Evolutionary conservation across 2,329 filamentous ascomycete species (phyloP).

Genomic region (Fusarium drepaniforme): DNA sequence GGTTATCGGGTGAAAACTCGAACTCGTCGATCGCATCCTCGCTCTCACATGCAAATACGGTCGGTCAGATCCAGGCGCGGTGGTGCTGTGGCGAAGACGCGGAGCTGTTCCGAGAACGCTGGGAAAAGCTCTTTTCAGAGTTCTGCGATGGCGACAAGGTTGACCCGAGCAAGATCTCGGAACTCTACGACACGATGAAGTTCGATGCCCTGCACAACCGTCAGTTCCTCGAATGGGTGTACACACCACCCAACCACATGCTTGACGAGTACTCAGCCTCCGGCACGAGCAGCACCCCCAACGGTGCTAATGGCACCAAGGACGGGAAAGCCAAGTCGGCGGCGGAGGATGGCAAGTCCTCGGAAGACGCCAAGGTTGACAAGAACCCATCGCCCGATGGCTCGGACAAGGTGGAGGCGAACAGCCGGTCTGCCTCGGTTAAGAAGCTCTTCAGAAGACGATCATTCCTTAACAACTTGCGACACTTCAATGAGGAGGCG

Average conservation of each 20-base stretch:
- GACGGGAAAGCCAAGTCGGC: constrained; percentile 57
- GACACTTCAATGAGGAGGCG: constrained; percentile 66
- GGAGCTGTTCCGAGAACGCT: constrained; percentile 93
- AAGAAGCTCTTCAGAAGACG: constrained; percentile 69
- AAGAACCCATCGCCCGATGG: constrained; percentile 48
- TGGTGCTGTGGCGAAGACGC: constrained; percentile 98
- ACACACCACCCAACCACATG: constrained; percentile 86
- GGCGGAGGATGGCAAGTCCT: constrained; percentile 54
- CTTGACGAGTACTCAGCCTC: constrained; percentile 72
- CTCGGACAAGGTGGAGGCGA: constrained; percentile 56
- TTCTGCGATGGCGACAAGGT: constrained; percentile 98
- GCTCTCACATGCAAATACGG: constrained; percentile 70
- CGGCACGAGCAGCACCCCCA: constrained; percentile 45
- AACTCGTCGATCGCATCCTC: constrained; percentile 60
- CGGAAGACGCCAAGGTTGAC: constrained; percentile 53
- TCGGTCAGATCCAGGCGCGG: constrained; percentile 82
- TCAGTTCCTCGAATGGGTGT: constrained; percentile 96
- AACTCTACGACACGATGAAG: constrained; percentile 99
- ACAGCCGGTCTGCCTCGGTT: constrained; percentile 50
- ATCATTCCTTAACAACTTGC: constrained; percentile 68
- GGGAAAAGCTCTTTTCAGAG: constrained; percentile 98
- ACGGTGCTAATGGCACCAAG: constrained; percentile 49
- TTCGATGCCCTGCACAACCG: constrained; percentile 98
- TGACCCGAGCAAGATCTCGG: constrained; percentile 97
- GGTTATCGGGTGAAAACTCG: constrained; percentile 55